phyloP scores from a whole-genome alignment of 2,329 filamentous ascomycete genomes.

The Stagonosporopsis rhizophila region DNA sequence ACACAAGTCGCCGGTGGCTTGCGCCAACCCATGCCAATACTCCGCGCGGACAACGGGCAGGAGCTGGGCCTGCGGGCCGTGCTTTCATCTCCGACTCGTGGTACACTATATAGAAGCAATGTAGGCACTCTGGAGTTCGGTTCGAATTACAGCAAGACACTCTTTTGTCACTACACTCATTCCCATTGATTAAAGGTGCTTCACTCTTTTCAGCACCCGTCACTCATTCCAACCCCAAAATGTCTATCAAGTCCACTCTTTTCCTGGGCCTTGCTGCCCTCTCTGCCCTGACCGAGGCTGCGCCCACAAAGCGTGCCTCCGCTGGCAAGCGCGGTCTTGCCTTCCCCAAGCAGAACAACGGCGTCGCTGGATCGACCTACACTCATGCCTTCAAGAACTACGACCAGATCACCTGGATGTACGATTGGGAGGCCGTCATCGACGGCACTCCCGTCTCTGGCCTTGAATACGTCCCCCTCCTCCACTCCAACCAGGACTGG shows the following conservation, averaged over 20 bases:
- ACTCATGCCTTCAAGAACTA: slow-evolving; percentile 30
- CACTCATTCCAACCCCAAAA: slow-evolving; percentile 11
- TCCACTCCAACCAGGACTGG: slow-evolving; percentile 41
- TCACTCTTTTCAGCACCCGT: slow-evolving; percentile 20
- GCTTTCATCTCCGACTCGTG: slow-evolving; percentile 19
- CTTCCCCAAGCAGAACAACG: slow-evolving; percentile 38
- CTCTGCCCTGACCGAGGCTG: slow-evolving; percentile 35
- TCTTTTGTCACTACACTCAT: slow-evolving; percentile 20
- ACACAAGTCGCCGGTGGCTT: slow-evolving; percentile 18
- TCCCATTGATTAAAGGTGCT: slow-evolving; percentile 9
- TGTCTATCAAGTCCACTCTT: slow-evolving; percentile 26
- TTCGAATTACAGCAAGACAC: slow-evolving; percentile 17
- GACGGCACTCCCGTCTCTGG: slow-evolving; percentile 49
- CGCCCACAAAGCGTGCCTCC: slow-evolving; percentile 34
- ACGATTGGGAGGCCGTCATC: slow-evolving; percentile 69
- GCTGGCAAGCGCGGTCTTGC: slow-evolving; percentile 41
- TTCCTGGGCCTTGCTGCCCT: slow-evolving; percentile 40
- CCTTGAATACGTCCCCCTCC: slow-evolving; percentile 68
- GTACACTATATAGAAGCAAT: slow-evolving; percentile 15
- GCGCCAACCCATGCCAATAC: slow-evolving; percentile 17
- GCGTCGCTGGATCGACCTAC: slow-evolving; percentile 30
- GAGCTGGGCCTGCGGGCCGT: slow-evolving; percentile 21
- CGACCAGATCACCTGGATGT: slow-evolving; percentile 64
- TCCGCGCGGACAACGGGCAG: slow-evolving; percentile 19
- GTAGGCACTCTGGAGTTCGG: slow-evolving; percentile 8